Percentiles rank a stretch among this genome's conserved stretches.
phyloP scores from a whole-genome alignment of 2,329 filamentous ascomycete genomes.

The Dothiorella sarmentorum region DNA sequence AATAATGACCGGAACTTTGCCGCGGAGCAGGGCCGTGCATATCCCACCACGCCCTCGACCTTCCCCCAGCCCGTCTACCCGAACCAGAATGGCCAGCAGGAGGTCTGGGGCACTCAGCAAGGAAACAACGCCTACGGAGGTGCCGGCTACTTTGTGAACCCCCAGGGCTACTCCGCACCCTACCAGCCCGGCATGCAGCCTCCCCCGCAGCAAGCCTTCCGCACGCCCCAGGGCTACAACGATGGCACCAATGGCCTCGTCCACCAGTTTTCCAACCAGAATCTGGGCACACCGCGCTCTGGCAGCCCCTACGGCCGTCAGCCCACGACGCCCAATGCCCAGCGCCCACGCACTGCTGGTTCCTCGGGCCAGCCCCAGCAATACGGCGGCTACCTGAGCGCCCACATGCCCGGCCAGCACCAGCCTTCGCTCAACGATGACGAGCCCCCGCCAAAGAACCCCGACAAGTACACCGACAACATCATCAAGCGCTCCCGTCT shows the following conservation, averaged over 20 bases:
- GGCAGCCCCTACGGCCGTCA: constrained; percentile 66
- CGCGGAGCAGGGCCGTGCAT: constrained; percentile 45
- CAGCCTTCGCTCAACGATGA: constrained; percentile 55
- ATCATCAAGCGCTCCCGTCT: constrained; percentile 70
- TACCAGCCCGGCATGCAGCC: constrained; percentile 45
- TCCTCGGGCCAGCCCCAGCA: constrained; percentile 57
- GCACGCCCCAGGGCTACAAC: constrained; percentile 60
- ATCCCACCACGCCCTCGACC: constrained; percentile 78
- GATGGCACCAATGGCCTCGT: constrained; percentile 88
- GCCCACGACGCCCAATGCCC: constrained; percentile 61
- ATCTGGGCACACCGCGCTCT: constrained; percentile 69
- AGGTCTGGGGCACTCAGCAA: constrained; percentile 54
- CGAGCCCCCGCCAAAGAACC: constrained; percentile 72
- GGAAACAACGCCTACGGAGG: constrained; percentile 32
- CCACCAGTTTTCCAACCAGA: constrained; percentile 96
- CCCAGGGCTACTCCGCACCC: constrained; percentile 47
- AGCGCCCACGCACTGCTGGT: constrained; percentile 82
- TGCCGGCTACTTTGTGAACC: constrained; percentile 49
- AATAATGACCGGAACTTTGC: constrained; percentile 43
- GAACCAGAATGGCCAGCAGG: constrained; percentile 58
- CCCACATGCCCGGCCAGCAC: constrained; percentile 61
- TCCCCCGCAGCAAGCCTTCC: constrained; percentile 55
- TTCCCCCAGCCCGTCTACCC: constrained; percentile 87
- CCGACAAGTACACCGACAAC: constrained; percentile 84
- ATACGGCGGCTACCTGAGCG: constrained; percentile 65